phyloP scores from a whole-genome alignment of 2,329 filamentous ascomycete species.

The Hypoxylon sp. region DNA sequence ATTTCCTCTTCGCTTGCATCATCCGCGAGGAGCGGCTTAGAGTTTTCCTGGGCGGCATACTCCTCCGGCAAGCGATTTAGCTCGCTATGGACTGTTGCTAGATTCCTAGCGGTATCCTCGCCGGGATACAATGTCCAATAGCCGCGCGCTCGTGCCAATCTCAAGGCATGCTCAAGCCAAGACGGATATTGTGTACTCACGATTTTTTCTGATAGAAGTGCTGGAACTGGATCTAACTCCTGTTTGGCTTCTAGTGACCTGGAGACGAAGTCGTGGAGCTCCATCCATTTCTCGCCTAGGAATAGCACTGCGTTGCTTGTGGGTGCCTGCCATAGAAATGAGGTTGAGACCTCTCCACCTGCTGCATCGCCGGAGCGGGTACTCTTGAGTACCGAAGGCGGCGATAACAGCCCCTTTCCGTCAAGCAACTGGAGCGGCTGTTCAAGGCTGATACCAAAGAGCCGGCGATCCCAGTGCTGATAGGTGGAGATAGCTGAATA shows the following conservation, averaged over 20 bases:
- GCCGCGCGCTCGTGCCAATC: slow-evolving; percentile 79
- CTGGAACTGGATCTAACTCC: slow-evolving; percentile 52
- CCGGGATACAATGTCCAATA: slow-evolving; percentile 86
- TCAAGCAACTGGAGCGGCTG: slow-evolving; percentile 75
- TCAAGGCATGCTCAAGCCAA: slow-evolving; percentile 73
- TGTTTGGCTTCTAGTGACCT: slow-evolving; percentile 66
- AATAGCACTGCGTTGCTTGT: slow-evolving; percentile 85
- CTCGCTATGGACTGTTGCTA: slow-evolving; percentile 84
- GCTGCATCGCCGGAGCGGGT: slow-evolving; percentile 47
- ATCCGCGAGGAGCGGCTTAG: slow-evolving; percentile 43
- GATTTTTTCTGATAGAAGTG: slow-evolving; percentile 63
- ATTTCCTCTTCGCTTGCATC: slow-evolving; percentile 48
- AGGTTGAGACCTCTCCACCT: slow-evolving; percentile 55
- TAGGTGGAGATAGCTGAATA: slow-evolving; percentile 69
- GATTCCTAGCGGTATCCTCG: slow-evolving; percentile 61
- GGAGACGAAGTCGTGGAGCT: slow-evolving; percentile 84
- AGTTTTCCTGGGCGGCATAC: slow-evolving; percentile 53
- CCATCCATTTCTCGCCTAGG: slow-evolving; percentile 87
- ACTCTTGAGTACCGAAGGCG: slow-evolving; percentile 50
- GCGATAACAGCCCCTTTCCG: slow-evolving; percentile 67
- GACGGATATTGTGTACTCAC: slow-evolving; percentile 50
- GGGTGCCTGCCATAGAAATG: slow-evolving; percentile 88
- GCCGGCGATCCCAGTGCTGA: slow-evolving; percentile 62
- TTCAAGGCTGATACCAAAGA: slow-evolving; percentile 86
- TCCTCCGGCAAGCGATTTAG: slow-evolving; percentile 80